phyloP scores from a whole-genome alignment of 2,329 filamentous ascomycete genomes.

The Alternaria solani region DNA sequence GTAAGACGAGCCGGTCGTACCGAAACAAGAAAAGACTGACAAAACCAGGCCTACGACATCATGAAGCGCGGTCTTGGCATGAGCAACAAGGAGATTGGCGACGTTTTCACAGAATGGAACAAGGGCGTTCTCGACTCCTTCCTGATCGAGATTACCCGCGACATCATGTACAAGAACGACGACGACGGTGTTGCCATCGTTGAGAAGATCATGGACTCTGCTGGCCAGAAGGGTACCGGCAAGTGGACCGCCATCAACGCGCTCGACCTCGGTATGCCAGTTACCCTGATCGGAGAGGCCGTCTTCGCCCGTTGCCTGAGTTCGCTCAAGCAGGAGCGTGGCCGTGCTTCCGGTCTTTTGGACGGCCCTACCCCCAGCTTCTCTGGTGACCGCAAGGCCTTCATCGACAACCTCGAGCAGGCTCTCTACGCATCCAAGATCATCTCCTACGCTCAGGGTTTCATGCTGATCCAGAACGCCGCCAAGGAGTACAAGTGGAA shows the following conservation, averaged over 20 bases:
- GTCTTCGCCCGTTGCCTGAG: conserved; percentile 95
- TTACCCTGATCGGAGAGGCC: conserved; percentile 96
- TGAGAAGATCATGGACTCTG: conserved; percentile 99
- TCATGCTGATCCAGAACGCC: conserved; percentile 99
- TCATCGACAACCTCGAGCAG: conserved; percentile 98
- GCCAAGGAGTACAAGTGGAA: conserved; percentile 97
- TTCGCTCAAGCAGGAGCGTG: conserved; percentile 92
- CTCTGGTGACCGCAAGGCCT: conserved; percentile 87
- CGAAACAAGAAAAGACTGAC: conserved; percentile 18
- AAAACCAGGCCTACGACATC: conserved; percentile 90
- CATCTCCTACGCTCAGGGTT: conserved; percentile 98
- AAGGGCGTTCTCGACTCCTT: conserved; percentile 96
- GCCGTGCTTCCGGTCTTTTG: conserved; percentile 79
- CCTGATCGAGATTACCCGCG: conserved; percentile 98
- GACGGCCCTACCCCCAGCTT: conserved; percentile 80
- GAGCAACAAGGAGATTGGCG: conserved; percentile 91
- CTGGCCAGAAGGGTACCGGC: conserved; percentile 98
- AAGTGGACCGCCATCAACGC: conserved; percentile 99
- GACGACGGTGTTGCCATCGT: conserved; percentile 89
- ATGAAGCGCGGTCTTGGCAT: conserved; percentile 97
- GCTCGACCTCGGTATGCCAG: conserved; percentile 96
- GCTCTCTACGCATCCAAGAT: conserved; percentile 99
- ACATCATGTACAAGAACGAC: conserved; percentile 98
- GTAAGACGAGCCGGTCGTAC: conserved; percentile 59
- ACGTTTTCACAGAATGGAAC: conserved; percentile 96